phyloP scores from a whole-genome alignment of 495 filamentous ascomycete species.

The Talaromyces stipitatus region DNA sequence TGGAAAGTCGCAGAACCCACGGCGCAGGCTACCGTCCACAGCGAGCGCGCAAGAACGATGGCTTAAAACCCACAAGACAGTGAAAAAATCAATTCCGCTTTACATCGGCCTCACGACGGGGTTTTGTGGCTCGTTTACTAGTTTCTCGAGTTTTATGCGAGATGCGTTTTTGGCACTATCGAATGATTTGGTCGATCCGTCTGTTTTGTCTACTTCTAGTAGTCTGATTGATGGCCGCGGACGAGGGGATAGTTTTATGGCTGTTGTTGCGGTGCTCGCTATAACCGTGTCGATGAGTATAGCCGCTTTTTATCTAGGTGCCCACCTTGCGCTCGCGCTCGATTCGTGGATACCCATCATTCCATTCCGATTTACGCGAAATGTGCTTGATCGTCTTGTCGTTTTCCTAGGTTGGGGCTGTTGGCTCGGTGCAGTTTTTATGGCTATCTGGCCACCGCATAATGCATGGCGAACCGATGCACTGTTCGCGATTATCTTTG shows the following conservation, averaged over 20 bases:
- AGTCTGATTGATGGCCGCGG: conserved; percentile 35
- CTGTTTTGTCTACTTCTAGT: conserved; percentile 12
- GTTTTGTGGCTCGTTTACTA: conserved; percentile 90
- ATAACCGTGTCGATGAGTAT: conserved; percentile 61
- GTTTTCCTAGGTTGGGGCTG: conserved; percentile 58
- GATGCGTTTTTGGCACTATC: conserved; percentile 79
- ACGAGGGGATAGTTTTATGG: conserved; percentile 76
- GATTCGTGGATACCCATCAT: conserved; percentile 49
- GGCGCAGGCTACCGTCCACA: background rate
- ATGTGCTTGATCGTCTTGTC: conserved; percentile 52
- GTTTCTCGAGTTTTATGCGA: conserved; percentile 84
- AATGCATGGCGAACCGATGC: conserved; percentile 67
- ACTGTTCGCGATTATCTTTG: conserved; percentile 75
- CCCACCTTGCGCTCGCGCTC: conserved; percentile 66
- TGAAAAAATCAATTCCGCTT: conserved; percentile 78
- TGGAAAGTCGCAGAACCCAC: background rate
- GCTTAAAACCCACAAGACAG: conserved; percentile 43
- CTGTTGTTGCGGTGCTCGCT: conserved; percentile 62
- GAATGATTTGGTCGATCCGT: conserved; percentile 57
- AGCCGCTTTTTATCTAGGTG: conserved; percentile 61
- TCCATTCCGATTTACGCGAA: conserved; percentile 47
- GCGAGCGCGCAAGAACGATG: conserved; percentile 19
- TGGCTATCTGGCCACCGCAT: conserved; percentile 65
- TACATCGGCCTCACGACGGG: conserved; percentile 90
- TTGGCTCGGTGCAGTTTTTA: conserved; percentile 74